Evolutionary conservation across 306 rosid genomes (phyloP).

Genomic region (Vigna radiata): DNA sequence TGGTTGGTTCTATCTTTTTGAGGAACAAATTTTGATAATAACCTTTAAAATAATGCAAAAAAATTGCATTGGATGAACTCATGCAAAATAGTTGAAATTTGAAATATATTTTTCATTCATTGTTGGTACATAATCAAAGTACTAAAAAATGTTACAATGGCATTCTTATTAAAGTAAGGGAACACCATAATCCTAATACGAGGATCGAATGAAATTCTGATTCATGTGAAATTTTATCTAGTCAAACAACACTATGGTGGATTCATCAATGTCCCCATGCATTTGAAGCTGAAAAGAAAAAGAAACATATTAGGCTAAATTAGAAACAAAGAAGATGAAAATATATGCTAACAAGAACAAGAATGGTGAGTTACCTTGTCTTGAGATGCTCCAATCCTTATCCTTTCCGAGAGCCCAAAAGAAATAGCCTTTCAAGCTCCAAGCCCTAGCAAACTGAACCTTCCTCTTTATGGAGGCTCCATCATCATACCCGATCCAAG

Average conservation of each 20-base stretch:
- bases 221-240: background rate
- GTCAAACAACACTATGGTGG: background rate
- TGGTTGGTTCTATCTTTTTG: no score
- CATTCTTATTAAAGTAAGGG: background rate
- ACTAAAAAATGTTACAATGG: background rate
- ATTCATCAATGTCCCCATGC: conserved; percentile 50
- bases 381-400: conserved; percentile 67
- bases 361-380: conserved; percentile 47
- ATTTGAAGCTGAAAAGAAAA: conserved; percentile 61
- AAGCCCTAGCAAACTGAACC: conserved; percentile 55
- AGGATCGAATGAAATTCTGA: background rate
- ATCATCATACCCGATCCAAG: conserved; percentile 88
- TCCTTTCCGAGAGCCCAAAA: conserved; percentile 86
- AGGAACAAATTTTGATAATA: no score
- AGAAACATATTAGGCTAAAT: background rate
- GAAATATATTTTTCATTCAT: background rate
- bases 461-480: conserved; percentile 51
- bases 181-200: background rate
- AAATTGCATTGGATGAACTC: background rate
- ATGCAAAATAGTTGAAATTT: background rate
- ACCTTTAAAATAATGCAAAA: no score
- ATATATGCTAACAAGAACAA: no score
- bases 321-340: no score
- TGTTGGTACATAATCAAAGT: background rate
- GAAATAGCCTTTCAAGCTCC: conserved; percentile 78